Evolutionary conservation across 2,329 filamentous ascomycete species (phyloP).

Genomic region (Talaromyces verruculosus): DNA sequence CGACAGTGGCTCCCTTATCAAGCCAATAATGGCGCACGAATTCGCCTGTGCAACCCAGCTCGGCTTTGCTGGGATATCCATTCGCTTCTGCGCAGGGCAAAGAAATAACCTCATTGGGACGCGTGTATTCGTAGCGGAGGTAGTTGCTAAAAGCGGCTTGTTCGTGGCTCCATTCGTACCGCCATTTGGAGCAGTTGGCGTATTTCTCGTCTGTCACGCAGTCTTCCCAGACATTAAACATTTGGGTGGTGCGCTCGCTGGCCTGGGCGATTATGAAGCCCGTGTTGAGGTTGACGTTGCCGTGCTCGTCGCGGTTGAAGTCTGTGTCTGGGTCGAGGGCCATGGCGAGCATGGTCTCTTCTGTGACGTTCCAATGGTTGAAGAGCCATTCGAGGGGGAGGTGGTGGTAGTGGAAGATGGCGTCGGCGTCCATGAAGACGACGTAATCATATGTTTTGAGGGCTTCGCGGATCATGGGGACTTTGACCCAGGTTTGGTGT

Average conservation of each 20-base stretch:
- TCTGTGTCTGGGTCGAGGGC: constrained; percentile 14
- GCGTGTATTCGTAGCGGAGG: constrained; percentile 17
- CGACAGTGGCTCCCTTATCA: constrained; percentile 7
- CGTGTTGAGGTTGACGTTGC: constrained; percentile 20
- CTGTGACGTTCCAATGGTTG: constrained; percentile 19
- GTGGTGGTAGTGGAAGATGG: constrained; percentile 20
- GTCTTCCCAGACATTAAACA: constrained; percentile 20
- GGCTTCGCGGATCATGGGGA: constrained; percentile 22
- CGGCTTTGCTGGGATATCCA: constrained; percentile 13
- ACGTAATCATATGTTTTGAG: constrained; percentile 21
- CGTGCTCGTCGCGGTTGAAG: constrained; percentile 17
- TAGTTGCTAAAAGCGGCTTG: constrained; percentile 21
- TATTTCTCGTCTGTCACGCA: constrained; percentile 17
- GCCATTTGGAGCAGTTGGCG: constrained; percentile 19
- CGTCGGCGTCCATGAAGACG: constrained; percentile 22
- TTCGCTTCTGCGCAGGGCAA: constrained; percentile 19
- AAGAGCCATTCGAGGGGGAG: constrained; percentile 22
- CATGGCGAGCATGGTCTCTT: constrained; percentile 20
- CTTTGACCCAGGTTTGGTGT: constrained; percentile 22
- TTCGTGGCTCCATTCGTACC: constrained; percentile 21
- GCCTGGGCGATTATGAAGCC: constrained; percentile 22
- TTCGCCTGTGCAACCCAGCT: constrained; percentile 15
- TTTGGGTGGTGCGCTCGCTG: constrained; percentile 17
- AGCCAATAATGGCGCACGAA: constrained; percentile 21
- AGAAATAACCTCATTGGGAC: constrained; percentile 10